Base-by-base conservation (phyloP, 208 protist species). In the Spironucleus salmonicida region DNA sequence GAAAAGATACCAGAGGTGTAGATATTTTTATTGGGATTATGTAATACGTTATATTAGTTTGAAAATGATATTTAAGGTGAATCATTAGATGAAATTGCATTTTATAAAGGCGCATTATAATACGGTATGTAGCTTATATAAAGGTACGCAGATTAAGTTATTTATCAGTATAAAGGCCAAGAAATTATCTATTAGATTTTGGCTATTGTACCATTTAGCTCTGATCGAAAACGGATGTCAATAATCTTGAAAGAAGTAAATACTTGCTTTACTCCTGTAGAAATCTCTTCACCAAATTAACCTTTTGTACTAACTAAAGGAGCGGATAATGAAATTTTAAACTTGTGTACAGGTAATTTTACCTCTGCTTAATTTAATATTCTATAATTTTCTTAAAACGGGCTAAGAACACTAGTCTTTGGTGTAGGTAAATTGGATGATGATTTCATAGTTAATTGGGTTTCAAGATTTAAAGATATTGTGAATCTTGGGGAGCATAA, bases 61-160 rank as follows among this genome's bases (percentile, higher is more conserved):
- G 7, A 40, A 11, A 71, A 45, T 15, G 40, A 45, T 11, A 35
- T 13, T 66, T 80, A 59, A 77, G 83, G 58, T 68, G 92, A 85
- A 0, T 89, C 84, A 68, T 92, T 92, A 0, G 92, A 95, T 79
- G 93, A 96, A 67, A 68, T 89, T 13, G 91, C 91, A 26, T 83
- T 96, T 23, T 92, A 95, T 0, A 90, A 93, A 78, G 93, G 93
- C 78, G 90, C 90, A 59, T 87, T 88, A 69, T 80, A 78, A 2
- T 62, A 89, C 11, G 89, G 88, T 29, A 71, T 92, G 7, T 11
- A 7, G n/a, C n/a, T 71, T 26, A n/a, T 45, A 15, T 11, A 45
- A 11, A 2, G 64, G 11, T 4, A 71, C 26, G 64, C 64, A 40
- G 64, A 71, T 11, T 27, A 57, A 9, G 64, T 71, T 4, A 15